A percentile compares a stretch with the other conserved stretches of the same genome.
Evolutionary conservation across 2,329 filamentous ascomycete genomes (phyloP).

Genomic region (Macrophomina phaseolina): DNA sequence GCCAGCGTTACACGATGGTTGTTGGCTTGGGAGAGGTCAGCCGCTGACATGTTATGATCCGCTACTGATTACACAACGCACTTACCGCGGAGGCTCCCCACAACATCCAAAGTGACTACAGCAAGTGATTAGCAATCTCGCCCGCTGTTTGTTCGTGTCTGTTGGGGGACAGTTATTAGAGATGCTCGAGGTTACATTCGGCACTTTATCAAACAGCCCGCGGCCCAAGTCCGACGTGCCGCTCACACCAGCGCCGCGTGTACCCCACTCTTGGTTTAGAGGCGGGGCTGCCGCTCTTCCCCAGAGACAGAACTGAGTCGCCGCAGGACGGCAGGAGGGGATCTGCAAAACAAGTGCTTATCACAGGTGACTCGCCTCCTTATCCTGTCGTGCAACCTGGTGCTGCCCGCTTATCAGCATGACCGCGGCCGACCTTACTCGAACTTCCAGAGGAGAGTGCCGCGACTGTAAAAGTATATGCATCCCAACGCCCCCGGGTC

Average conservation of each 20-base stretch:
- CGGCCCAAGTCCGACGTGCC: neutral
- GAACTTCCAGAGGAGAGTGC: neutral
- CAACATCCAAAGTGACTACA: neutral
- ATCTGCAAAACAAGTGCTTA: slow-evolving; percentile 24
- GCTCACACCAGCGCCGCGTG: neutral
- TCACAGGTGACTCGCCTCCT: slow-evolving; percentile 16
- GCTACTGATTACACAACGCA: neutral
- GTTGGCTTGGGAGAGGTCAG: neutral
- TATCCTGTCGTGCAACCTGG: slow-evolving; percentile 7
- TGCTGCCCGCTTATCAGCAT: slow-evolving; percentile 20
- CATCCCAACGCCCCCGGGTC: neutral
- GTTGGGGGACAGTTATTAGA: slow-evolving; percentile 14
- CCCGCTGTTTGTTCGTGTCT: neutral
- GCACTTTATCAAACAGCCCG: slow-evolving; percentile 10
- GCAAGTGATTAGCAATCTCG: neutral
- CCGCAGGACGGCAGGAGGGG: neutral
- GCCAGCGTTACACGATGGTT: neutral
- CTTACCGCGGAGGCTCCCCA: neutral
- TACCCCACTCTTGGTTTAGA: slow-evolving; percentile 23
- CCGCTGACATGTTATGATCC: neutral
- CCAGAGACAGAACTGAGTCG: slow-evolving; percentile 4
- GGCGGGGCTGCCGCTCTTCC: slow-evolving; percentile 15
- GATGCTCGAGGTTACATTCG: slow-evolving; percentile 12
- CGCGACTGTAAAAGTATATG: slow-evolving; percentile 10
- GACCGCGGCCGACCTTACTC: slow-evolving; percentile 2